Conservation (phyloP, 2,329 filamentous ascomycete species). For the Huntiella moniliformis region DNA sequence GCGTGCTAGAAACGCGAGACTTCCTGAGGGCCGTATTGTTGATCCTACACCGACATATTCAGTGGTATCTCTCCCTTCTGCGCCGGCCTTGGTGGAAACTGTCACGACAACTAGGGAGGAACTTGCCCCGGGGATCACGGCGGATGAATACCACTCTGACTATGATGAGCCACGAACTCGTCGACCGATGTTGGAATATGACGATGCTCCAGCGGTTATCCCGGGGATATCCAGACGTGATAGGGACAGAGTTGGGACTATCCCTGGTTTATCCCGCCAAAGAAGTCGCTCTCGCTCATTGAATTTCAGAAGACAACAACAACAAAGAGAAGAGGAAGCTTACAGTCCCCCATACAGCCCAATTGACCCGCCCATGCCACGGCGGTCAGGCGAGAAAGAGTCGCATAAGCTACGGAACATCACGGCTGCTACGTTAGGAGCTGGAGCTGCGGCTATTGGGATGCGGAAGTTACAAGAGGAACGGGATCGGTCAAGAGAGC, state of each 20-base stretch:
- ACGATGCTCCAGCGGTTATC: background rate
- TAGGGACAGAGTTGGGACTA: background rate
- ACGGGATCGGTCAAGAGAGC: constrained; percentile 20
- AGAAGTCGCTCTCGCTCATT: background rate
- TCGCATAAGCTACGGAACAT: constrained; percentile 38
- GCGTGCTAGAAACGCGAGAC: background rate
- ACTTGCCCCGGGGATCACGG: background rate
- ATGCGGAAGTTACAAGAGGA: constrained; percentile 33
- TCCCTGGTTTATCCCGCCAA: background rate
- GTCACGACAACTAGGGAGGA: background rate
- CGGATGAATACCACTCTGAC: no score
- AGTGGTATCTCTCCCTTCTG: constrained; percentile 4
- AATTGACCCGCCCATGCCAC: constrained; percentile 3
- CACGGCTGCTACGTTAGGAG: constrained; percentile 34
- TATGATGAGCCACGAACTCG: no score
- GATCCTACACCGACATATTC: constrained; percentile 9
- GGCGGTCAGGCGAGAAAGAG: constrained; percentile 18
- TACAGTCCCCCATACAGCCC: background rate
- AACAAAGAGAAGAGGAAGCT: background rate
- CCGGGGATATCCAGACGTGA: background rate
- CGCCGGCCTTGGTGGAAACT: background rate
- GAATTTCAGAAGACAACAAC: background rate
- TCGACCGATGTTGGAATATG: background rate
- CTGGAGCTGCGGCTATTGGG: constrained; percentile 42
- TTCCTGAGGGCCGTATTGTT: background rate